Base-by-base conservation (phyloP, 2,329 filamentous ascomycete species). In the Sarocladium strictum region DNA sequence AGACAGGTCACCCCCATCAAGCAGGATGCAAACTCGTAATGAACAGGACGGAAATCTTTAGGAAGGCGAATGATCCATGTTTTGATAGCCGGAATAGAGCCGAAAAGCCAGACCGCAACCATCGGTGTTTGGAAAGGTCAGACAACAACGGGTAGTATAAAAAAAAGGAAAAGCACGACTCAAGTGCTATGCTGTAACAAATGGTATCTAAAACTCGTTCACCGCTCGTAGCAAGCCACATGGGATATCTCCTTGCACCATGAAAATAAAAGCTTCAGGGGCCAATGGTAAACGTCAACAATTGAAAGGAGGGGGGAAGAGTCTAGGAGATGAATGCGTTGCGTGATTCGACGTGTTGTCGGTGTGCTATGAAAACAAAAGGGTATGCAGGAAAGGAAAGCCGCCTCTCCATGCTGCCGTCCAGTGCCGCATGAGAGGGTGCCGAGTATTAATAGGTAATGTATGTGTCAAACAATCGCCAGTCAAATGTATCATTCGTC, bases 191-290 rank as follows among this genome's bases (percentile, higher is more conserved):
- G 27, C 11, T 15, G 47, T 29, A 51, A 51, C 47, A 51, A 49
- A 51, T 51, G 47, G 47, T 51, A 51, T 51, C 47, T 51, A 26
- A 21, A 23, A 21, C 47, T 33, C 43, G 5, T 7, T 35, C 47
- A 51, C 29, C 17, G 47, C 47, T 35, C 12, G 15, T 21, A 51
- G 29, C 47, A 26, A 21, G 27, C 29, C 14, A 51, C 26, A 17
- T 11, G n/a, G 24, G 35, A 12, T 38, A 38, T 38, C 9, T 38
- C n/a, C 35, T 12, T 15, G 35, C 35, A 47, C 21, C 3, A 47
- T 21, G 14, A 43, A 19, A 15, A 38, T 38, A 19, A 45, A 43
- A 12, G 21, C 10, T 27, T 14, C n/a, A n/a, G n/a, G n/a, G 24
- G n/a, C 17, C 11, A 51, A 49, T 27, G 11, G 47, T 33, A 27